Base-by-base conservation (phyloP, 1,284 basidiomycete species). In the Malassezia nana region DNA sequence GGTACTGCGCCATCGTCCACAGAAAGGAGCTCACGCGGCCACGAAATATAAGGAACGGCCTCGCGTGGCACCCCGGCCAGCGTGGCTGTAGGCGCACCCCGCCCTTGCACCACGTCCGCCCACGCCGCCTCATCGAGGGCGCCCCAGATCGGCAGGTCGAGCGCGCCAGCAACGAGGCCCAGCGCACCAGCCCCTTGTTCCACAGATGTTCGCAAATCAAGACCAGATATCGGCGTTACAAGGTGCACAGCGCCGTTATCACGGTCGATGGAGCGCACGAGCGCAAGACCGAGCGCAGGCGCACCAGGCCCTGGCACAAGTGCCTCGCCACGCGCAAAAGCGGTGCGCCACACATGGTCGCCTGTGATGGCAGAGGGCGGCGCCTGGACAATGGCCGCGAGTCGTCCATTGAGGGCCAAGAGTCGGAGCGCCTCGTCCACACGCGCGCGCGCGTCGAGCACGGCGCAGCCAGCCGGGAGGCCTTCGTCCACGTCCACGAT, bases 111-210 rank as follows among this genome's bases (percentile, higher is more conserved):
- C 2, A 62, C 60, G 22, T 63, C 63, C 16, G 51, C 54, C 31
- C 62, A 58, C 2, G 64, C 49, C 5, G 79, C 76, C 74, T 82
- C 84, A 75, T 94, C 88, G 44, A 95, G 76, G 82, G 89, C 83
- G 0, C 84, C 89, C 81, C 84, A 86, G 0, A 89, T 76, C 0
- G 90, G 90, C 0, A 95, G 76, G 68, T 92, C 88, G 61, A 94
- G 77, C 64, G 87, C 86, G 4, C 90, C 90, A 69, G 86, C 87
- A 31, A 90, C 81, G 1, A 92, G 71, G 16, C 50, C 55, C 20
- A 73, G 53, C 48, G 55, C 49, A 8, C 16, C 31, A 18, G 48
- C 43, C 2, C 5, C 2, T 41, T 62, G 41, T 72, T 81, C 82
- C 5, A 89, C 9, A 18, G 13, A 10, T 38, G 61, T 42, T 72